Percentiles rank a stretch among this genome's conserved stretches.
Evolutionary conservation across 768 basidiomycete genomes (phyloP).

Genomic region (Lactifluus pinguis): DNA sequence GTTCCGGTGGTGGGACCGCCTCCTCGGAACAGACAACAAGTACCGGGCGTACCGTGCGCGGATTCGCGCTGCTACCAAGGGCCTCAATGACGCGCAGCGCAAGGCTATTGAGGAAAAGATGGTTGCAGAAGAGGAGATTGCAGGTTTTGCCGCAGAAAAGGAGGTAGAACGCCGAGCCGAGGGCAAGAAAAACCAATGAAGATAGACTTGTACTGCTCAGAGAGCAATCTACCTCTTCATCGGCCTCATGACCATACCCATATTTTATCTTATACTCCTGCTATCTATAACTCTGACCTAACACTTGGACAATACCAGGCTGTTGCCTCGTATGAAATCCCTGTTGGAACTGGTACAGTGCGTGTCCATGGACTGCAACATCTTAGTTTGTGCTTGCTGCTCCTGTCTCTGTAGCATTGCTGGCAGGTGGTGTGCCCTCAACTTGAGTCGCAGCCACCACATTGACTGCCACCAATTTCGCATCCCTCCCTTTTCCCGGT

Average conservation of each 20-base stretch:
- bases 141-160: constrained; percentile 63
- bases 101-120: constrained; percentile 51
- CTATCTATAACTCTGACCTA: neutral
- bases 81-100: constrained; percentile 41
- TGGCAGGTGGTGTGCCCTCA: neutral
- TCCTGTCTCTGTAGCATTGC: neutral
- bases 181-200: constrained; percentile 17
- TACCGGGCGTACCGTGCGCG: constrained; percentile 74
- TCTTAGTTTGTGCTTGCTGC: neutral
- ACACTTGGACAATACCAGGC: neutral
- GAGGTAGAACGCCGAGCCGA: constrained; percentile 27
- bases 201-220: neutral
- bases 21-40: constrained; percentile 86
- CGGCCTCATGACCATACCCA: neutral
- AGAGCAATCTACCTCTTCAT: neutral
- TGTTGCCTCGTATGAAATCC: neutral
- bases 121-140: constrained; percentile 61
- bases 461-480: constrained; percentile 21
- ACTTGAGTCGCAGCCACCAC: neutral
- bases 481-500: constrained; percentile 66
- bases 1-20: constrained; percentile 88
- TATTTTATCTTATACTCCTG: neutral
- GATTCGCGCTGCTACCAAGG: constrained; percentile 43
- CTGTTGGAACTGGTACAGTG: neutral
- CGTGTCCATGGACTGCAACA: neutral